phyloP scores from a whole-genome alignment of 129 eudicot species.

The Lactuca sativa region DNA sequence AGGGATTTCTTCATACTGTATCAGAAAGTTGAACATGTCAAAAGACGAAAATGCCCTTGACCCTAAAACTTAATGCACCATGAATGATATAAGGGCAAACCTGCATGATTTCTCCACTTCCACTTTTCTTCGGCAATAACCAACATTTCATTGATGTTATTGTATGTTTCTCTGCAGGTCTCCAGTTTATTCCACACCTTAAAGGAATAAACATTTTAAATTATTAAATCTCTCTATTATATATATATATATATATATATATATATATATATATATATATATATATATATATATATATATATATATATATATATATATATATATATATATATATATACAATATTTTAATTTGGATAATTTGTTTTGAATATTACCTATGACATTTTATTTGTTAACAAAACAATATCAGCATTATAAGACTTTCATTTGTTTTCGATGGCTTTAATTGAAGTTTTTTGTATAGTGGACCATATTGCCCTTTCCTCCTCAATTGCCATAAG shows the following conservation, averaged over 20 bases:
- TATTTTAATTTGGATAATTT: no score
- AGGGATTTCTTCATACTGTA: constrained; percentile 46
- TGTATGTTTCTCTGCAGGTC: constrained; percentile 49
- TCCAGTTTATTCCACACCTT: constrained; percentile 58
- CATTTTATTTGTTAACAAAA: constrained; percentile 46
- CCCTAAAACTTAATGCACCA: not conserved
- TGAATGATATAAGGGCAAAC: constrained; percentile 26
- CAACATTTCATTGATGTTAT: constrained; percentile 36
- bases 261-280: no score
- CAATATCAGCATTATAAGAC: constrained; percentile 44
- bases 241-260: no score
- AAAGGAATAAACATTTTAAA: constrained; percentile 17
- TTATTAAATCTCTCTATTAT: not conserved
- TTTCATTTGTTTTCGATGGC: constrained; percentile 61
- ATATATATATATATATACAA: no score
- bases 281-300: no score
- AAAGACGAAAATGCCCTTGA: no score
- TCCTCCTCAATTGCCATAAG: constrained; percentile 85
- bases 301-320: no score
- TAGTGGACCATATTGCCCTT: constrained; percentile 77
- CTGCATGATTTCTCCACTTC: constrained; percentile 48
- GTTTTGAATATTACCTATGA: constrained; percentile 43
- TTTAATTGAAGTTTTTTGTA: constrained; percentile 69
- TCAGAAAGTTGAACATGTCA: not conserved
- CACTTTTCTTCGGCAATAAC: constrained; percentile 47